These are phyloP conservation scores for Fonsecaea monophora DNA, from an alignment of 2,329 filamentous ascomycete species.

Conservation along the genomic window DNA sequence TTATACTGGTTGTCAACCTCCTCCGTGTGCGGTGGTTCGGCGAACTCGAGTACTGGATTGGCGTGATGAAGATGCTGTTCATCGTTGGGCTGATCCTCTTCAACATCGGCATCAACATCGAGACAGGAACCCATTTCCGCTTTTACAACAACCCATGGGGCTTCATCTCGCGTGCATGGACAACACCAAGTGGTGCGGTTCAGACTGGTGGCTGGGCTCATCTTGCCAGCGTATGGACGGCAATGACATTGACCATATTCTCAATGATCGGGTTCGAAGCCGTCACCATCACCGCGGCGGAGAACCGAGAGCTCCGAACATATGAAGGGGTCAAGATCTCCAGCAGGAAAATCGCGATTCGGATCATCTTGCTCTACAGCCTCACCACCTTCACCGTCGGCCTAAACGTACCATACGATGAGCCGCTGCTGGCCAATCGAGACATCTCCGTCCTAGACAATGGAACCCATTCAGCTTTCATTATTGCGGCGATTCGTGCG, in stretches of 20 bases:
- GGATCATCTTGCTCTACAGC: constrained; percentile 53
- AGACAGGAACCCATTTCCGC: constrained; percentile 15
- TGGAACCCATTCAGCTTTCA: constrained; percentile 49
- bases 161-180: constrained; percentile 11
- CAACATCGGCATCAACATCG: constrained; percentile 50
- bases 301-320: constrained; percentile 47
- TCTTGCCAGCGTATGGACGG: constrained; percentile 47
- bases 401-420: constrained; percentile 52
- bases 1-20: constrained; percentile 47
- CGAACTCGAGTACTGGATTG: constrained; percentile 47
- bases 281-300: constrained; percentile 53
- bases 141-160: constrained; percentile 18
- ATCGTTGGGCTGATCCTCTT: constrained; percentile 52
- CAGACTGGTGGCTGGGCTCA: constrained; percentile 45
- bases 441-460: constrained; percentile 41
- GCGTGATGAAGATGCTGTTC: constrained; percentile 48
- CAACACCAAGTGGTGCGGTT: constrained; percentile 2
- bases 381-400: constrained; percentile 52
- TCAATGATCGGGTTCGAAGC: constrained; percentile 54
- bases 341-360: constrained; percentile 52
- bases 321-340: constrained; percentile 56
- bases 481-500: constrained; percentile 52
- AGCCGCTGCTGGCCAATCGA: constrained; percentile 44
- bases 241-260: constrained; percentile 46
- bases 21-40: constrained; percentile 48